Conservation (phyloP, 192 early-diverging fungal species). For the Funneliformis mosseae region DNA sequence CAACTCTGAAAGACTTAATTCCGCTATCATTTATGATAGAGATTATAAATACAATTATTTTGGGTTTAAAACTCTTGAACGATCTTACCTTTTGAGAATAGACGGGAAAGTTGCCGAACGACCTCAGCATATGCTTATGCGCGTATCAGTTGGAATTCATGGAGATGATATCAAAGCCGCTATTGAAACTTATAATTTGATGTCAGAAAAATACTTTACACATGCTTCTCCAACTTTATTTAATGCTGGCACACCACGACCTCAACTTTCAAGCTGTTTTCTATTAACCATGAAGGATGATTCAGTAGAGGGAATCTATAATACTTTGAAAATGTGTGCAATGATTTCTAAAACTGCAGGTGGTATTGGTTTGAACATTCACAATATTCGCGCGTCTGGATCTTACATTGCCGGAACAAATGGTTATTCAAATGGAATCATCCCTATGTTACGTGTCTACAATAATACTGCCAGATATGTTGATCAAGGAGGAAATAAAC, state of each 20-base stretch:
- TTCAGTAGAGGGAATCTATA: conserved; percentile 97
- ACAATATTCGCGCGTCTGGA: conserved; percentile 92
- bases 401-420: conserved; percentile 99
- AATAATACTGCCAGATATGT: conserved; percentile 99
- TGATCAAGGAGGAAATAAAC: conserved; percentile 99
- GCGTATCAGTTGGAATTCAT: conserved; percentile 96
- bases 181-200: conserved; percentile 92
- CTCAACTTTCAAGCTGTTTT: conserved; percentile 96
- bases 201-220: conserved; percentile 94
- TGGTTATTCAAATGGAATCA: conserved; percentile 92
- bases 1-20: conserved; percentile 83
- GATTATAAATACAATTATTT: conserved; percentile 99
- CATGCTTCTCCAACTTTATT: conserved; percentile 97
- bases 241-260: conserved; percentile 96
- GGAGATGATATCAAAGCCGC: conserved; percentile 88
- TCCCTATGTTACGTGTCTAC: conserved; percentile 97
- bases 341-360: conserved; percentile 98
- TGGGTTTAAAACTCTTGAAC: conserved; percentile 99
- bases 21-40: conserved; percentile 96
- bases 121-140: conserved; percentile 99
- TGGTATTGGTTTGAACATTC: conserved; percentile 96
- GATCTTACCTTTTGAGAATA: conserved; percentile 90
- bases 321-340: conserved; percentile 95
- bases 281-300: conserved; percentile 95
- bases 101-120: conserved; percentile 87